A percentile compares a stretch with the other conserved stretches of the same genome.
phyloP scores from a whole-genome alignment of 306 rosid species.

The Quercus suber region DNA sequence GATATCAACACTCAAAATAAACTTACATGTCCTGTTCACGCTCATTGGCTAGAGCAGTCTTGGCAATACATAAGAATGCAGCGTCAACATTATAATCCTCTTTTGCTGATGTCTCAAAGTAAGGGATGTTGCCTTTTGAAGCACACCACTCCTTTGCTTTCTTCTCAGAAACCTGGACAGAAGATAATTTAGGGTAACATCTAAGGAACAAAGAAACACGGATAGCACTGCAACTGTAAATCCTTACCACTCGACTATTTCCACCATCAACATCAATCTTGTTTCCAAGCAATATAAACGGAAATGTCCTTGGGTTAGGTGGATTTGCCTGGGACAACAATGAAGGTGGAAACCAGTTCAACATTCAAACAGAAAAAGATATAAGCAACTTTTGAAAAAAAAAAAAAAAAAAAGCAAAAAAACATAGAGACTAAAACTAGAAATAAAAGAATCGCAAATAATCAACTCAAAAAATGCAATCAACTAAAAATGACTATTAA shows the following conservation, averaged over 20 bases:
- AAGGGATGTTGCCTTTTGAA: constrained; percentile 81
- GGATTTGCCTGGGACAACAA: constrained; percentile 63
- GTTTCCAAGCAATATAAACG: constrained; percentile 87
- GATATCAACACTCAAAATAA: neutral
- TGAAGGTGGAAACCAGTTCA: constrained; percentile 5
- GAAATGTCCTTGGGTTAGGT: constrained; percentile 67
- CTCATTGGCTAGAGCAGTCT: constrained; percentile 77
- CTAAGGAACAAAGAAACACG: neutral
- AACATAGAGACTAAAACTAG: neutral
- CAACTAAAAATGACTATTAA: neutral
- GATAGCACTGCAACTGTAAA: neutral
- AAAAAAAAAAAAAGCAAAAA: neutral
- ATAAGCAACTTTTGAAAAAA: neutral
- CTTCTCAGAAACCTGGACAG: constrained; percentile 83
- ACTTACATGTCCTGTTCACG: constrained; percentile 88
- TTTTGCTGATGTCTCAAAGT: constrained; percentile 93
- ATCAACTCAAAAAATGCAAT: neutral
- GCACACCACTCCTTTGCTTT: constrained; percentile 92
- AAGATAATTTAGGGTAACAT: constrained; percentile 28
- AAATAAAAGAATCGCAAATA: neutral
- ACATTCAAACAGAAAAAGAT: neutral
- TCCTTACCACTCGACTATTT: constrained; percentile 90
- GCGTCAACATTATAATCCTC: constrained; percentile 85
- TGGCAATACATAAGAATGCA: constrained; percentile 82
- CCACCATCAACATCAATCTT: constrained; percentile 96